These are phyloP conservation scores for Ceratocystis variospora DNA, from an alignment of 2,329 filamentous ascomycete species.

Conservation along the genomic window DNA sequence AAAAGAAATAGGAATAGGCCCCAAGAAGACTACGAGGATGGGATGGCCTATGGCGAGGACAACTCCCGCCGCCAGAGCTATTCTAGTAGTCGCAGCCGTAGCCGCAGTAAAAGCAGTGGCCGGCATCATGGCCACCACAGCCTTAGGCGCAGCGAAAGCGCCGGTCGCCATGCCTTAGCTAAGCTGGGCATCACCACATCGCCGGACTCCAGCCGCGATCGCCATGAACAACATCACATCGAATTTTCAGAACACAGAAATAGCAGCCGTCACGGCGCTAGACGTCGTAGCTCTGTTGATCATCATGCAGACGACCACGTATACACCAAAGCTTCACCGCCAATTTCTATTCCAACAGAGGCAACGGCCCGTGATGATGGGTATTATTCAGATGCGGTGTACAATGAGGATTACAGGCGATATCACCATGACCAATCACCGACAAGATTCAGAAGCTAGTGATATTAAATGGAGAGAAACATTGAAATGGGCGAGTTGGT, in stretches of 20 bases:
- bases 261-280: background rate
- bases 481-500: background rate
- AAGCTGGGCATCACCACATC: constrained; percentile 44
- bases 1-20: background rate
- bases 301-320: background rate
- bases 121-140: constrained; percentile 19
- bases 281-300: background rate
- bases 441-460: background rate
- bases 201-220: background rate
- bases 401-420: background rate
- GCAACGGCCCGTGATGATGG: background rate
- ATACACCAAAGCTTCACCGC: background rate
- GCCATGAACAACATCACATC: background rate
- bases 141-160: constrained; percentile 21
- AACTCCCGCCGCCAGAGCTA: constrained; percentile 40
- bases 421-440: background rate
- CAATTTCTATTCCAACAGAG: background rate
- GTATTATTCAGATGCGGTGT: background rate
- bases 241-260: background rate
- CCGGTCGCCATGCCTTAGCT: constrained; percentile 46
- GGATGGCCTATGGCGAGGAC: constrained; percentile 19
- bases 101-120: constrained; percentile 46
- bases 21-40: constrained; percentile 11
- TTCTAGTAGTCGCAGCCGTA: constrained; percentile 20
- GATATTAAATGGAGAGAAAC: background rate